A percentile compares a stretch with the other conserved stretches of the same genome.
phyloP scores from a whole-genome alignment of 352 stramenopile genomes.

The Globisporangium alternatum region DNA sequence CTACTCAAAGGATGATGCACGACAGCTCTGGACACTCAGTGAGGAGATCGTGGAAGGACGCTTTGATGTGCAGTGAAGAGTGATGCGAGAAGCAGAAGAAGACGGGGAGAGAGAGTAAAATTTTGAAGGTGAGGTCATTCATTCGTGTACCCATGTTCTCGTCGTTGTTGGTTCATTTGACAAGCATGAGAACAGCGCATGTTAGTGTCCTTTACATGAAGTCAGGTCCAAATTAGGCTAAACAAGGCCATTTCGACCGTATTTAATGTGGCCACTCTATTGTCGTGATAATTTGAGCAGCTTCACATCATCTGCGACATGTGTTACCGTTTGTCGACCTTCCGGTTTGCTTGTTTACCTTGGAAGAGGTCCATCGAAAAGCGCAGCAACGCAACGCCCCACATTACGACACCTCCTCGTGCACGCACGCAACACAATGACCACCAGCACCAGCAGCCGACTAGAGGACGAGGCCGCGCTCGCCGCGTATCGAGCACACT shows the following conservation, averaged over 20 bases:
- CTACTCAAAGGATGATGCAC: constrained; percentile 11
- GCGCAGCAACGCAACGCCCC: no score
- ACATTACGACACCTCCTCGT: neutral
- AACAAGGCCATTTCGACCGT: neutral
- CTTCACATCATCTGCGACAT: constrained; percentile 4
- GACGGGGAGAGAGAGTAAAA: no score
- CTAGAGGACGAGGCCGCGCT: constrained; percentile 2
- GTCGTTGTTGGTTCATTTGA: neutral
- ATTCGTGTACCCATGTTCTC: neutral
- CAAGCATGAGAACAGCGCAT: neutral
- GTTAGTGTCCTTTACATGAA: neutral
- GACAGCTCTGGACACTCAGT: constrained; percentile 21
- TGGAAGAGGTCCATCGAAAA: constrained; percentile 1
- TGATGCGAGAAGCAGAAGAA: neutral
- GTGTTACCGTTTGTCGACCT: neutral
- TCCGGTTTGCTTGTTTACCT: neutral
- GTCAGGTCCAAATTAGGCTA: no score
- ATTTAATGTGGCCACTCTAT: constrained; percentile 5
- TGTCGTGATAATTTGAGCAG: neutral
- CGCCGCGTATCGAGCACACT: constrained; percentile 3
- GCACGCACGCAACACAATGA: neutral
- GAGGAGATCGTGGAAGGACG: constrained; percentile 17
- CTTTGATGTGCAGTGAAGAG: constrained; percentile 14
- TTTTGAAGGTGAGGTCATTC: no score
- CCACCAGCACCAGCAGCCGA: neutral